phyloP scores from a whole-genome alignment of 129 eudicot genomes.

The Arctium minus region DNA sequence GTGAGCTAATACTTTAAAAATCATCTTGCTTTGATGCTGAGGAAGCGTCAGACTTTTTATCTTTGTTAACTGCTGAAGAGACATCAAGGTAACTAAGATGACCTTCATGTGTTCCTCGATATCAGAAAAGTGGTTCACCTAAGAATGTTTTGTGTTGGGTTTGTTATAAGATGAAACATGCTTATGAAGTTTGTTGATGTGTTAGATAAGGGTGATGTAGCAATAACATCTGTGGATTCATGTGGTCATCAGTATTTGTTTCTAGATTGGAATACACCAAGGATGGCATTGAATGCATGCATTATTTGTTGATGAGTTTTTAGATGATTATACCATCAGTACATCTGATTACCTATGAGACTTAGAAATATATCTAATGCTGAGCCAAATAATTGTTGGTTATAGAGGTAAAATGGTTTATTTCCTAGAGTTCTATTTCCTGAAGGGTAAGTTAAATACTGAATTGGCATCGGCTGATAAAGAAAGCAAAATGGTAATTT shows the following conservation, averaged over 20 bases:
- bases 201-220: not conserved
- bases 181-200: not conserved
- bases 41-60: not conserved
- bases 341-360: not conserved
- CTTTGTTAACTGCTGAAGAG: not conserved
- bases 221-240: not conserved
- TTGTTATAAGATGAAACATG: not conserved
- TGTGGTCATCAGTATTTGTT: not conserved
- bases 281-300: not conserved
- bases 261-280: not conserved
- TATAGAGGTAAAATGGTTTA: not conserved
- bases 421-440: not conserved
- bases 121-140: not conserved
- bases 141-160: not conserved
- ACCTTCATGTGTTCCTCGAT: not conserved
- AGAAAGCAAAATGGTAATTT: not conserved
- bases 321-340: not conserved
- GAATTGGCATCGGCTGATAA: not conserved
- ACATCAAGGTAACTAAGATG: not conserved
- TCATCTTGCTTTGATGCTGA: not conserved
- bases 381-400: not conserved
- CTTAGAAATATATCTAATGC: not conserved
- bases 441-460: not conserved
- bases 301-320: not conserved
- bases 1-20: not conserved